A percentile compares a stretch with the other conserved stretches of the same genome.
These are phyloP conservation scores for Centella asiatica DNA, from an alignment of 129 eudicot species.

Conservation along the genomic window DNA sequence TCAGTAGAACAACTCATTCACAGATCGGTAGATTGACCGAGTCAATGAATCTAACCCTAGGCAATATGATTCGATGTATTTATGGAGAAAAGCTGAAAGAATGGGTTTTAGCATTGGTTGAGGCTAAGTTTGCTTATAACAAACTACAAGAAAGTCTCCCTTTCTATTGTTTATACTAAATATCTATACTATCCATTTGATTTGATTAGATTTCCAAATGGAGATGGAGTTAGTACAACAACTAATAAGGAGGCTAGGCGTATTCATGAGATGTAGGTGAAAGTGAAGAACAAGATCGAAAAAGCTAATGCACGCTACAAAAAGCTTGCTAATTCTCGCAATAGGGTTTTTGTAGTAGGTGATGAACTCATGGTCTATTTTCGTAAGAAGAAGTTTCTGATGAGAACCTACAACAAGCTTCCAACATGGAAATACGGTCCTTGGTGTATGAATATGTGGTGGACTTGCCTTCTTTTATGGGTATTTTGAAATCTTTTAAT, in stretches of 20 bases:
- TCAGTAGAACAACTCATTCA: not conserved
- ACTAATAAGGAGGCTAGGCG: no score
- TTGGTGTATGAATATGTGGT: not conserved
- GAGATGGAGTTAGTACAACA: not conserved
- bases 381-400: not conserved
- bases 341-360: not conserved
- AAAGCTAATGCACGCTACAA: no score
- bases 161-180: not conserved
- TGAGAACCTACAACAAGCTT: not conserved
- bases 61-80: not conserved
- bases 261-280: not conserved
- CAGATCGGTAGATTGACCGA: not conserved
- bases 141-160: not conserved
- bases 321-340: no score
- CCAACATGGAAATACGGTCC: constrained; percentile 6
- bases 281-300: not conserved
- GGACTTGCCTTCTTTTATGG: no score
- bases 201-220: not conserved
- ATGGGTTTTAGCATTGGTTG: not conserved
- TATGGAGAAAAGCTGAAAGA: not conserved
- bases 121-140: not conserved
- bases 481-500: no score
- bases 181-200: not conserved
- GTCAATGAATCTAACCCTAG: not conserved
- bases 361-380: constrained; percentile 6